Evolutionary conservation across 2,329 filamentous ascomycete species (phyloP).

Genomic region (Trichoderma breve): DNA sequence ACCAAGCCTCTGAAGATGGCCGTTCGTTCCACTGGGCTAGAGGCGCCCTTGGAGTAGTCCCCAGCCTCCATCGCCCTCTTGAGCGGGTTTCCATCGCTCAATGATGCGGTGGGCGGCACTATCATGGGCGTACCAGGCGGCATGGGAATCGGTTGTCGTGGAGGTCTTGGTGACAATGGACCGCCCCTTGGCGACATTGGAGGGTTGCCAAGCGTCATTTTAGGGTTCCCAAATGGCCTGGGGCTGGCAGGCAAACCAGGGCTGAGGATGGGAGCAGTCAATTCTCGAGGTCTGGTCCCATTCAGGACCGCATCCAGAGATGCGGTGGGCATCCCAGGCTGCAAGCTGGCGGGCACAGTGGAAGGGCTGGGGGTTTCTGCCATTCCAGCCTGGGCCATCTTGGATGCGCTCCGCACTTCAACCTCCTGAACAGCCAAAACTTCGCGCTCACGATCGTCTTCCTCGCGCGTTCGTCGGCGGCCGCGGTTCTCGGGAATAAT

Average conservation of each 20-base stretch:
- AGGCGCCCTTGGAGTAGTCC: slow-evolving; percentile 27
- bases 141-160: slow-evolving; percentile 70
- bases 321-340: slow-evolving; percentile 42
- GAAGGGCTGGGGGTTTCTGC: slow-evolving; percentile 31
- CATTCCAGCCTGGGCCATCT: slow-evolving; percentile 59
- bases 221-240: slow-evolving; percentile 53
- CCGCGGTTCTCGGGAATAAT: slow-evolving; percentile 63
- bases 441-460: slow-evolving; percentile 79
- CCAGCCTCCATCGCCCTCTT: slow-evolving; percentile 31
- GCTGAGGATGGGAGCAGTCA: slow-evolving; percentile 51
- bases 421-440: slow-evolving; percentile 64
- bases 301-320: slow-evolving; percentile 55
- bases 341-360: slow-evolving; percentile 33
- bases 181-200: slow-evolving; percentile 63
- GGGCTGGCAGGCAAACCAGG: slow-evolving; percentile 61
- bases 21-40: slow-evolving; percentile 44
- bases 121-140: slow-evolving; percentile 67
- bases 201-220: slow-evolving; percentile 55
- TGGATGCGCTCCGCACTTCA: slow-evolving; percentile 69
- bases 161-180: slow-evolving; percentile 69
- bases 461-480: slow-evolving; percentile 78
- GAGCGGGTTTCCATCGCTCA: slow-evolving; percentile 9
- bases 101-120: slow-evolving; percentile 36
- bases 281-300: slow-evolving; percentile 34
- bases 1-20: slow-evolving; percentile 73